phyloP scores from a whole-genome alignment of 2,329 filamentous ascomycete species.

The Gaeumannomyces sp. region DNA sequence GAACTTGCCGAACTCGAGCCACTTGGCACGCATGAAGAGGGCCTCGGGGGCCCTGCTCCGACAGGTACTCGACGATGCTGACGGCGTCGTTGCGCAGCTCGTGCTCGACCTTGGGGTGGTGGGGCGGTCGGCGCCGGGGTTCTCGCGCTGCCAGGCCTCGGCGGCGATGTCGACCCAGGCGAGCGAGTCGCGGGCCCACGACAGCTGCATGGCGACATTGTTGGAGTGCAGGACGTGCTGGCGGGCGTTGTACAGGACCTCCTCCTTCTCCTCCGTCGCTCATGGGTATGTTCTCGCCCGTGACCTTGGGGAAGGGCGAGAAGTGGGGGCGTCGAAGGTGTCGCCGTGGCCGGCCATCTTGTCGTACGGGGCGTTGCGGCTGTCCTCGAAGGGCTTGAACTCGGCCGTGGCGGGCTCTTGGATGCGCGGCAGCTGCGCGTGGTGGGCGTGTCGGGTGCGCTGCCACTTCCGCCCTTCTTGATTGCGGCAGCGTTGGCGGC shows the following conservation, averaged over 20 bases:
- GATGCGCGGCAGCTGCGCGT: constrained; percentile 14
- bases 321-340: constrained; percentile 61
- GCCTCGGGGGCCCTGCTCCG: constrained; percentile 89
- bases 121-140: constrained; percentile 47
- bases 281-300: constrained; percentile 82
- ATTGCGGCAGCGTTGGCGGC: constrained; percentile 19
- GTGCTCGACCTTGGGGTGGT: constrained; percentile 79
- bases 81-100: constrained; percentile 82
- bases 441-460: constrained; percentile 21
- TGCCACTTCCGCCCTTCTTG: constrained; percentile 12
- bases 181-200: constrained; percentile 91
- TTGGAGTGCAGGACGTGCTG: constrained; percentile 83
- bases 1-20: constrained; percentile 97
- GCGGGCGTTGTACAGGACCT: constrained; percentile 78
- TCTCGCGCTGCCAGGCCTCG: constrained; percentile 66
- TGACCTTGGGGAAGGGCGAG: constrained; percentile 84
- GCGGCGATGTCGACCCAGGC: constrained; percentile 80
- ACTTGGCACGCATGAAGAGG: constrained; percentile 90
- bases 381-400: constrained; percentile 38
- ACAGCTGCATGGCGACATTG: constrained; percentile 92
- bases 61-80: constrained; percentile 85
- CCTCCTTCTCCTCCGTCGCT: constrained; percentile 92
- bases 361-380: constrained; percentile 26
- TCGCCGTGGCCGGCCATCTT: constrained; percentile 33
- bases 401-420: constrained; percentile 16